Evolutionary conservation across 2,329 filamentous ascomycete genomes (phyloP), one percentile per base, ranked within the genome.

Genomic region (Calonectria henricotiae): DNA sequence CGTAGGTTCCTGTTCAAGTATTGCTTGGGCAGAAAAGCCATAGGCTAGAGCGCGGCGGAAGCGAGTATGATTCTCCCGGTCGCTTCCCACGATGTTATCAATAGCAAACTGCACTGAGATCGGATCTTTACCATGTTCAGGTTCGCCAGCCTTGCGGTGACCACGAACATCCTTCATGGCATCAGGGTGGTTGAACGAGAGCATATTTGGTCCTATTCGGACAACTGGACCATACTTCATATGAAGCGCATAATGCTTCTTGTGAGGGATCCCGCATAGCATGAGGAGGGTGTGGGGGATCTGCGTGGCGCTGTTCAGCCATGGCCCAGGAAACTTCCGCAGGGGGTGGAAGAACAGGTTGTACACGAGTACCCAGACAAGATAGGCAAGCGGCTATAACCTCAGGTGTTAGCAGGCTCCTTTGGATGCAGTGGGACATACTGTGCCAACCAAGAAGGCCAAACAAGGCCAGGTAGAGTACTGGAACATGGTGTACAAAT

Each of bases 1-100:
- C 30, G 79, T 68, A 0, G 75, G 73, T 65, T 82, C 77, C 55
- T 82, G 80, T 2, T 76, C 77, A 43, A 73, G 74, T 76, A 83
- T 69, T 64, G 78, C 65, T 65, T 74, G 69, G 30, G 79, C 73
- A 25, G 74, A 73, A 71, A 83, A 83, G 27, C 71, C 78, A 13
- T 75, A 77, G 7, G 77, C 71, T 44, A 82, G 67, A 12, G 71
- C 58, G 6, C 69, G 71, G 8, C 79, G 73, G 35, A 74, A 68
- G 9, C 73, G 73, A 43, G 65, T 54, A 61, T 80, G 79, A 43
- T 73, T 66, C 1, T 67, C 69, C 11, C 71, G 68, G 23, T 67
- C 30, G 43, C 70, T 69, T 17, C 60, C 64, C 60, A 79, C 66
- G 41, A 79, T 69, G 30, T 64, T 69, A 3, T 70, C 37, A 5